phyloP scores from a whole-genome alignment of 139 green algal genomes.

The Picochlorum sp. region DNA sequence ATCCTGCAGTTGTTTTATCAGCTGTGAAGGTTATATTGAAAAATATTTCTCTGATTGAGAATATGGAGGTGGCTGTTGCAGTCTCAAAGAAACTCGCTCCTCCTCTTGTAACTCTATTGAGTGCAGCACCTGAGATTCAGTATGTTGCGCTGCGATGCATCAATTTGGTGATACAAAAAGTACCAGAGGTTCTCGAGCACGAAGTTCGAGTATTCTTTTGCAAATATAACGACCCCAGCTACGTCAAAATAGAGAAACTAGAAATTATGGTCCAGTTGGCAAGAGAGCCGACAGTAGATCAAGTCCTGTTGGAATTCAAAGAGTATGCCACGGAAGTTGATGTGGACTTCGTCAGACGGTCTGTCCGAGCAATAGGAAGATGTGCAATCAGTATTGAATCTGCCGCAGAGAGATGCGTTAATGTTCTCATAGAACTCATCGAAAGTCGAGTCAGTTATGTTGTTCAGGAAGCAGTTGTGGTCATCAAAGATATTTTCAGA shows the following conservation, averaged over 20 bases:
- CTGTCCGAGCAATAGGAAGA: conserved; percentile 84
- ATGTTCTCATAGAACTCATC: conserved; percentile 96
- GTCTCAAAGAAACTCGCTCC: conserved; percentile 91
- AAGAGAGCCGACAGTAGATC: conserved; percentile 86
- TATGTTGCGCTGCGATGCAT: conserved; percentile 99
- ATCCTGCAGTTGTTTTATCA: conserved; percentile 93
- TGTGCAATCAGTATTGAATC: conserved; percentile 85
- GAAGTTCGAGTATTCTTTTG: conserved; percentile 99
- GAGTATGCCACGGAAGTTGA: conserved; percentile 99
- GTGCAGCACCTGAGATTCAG: conserved; percentile 89
- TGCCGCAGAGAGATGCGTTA: conserved; percentile 86
- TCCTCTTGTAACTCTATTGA: conserved; percentile 94
- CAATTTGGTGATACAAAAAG: conserved; percentile 86
- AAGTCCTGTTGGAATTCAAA: conserved; percentile 98
- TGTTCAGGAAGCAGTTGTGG: conserved; percentile 94
- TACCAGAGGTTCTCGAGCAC: conserved; percentile 67
- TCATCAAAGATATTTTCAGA: conserved; percentile 97
- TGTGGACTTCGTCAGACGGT: conserved; percentile 95
- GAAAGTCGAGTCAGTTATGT: conserved; percentile 95
- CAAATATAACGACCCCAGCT: conserved; percentile 99
- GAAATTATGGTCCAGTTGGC: conserved; percentile 96
- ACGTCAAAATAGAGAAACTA: conserved; percentile 99
- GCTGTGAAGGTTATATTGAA: conserved; percentile 79
- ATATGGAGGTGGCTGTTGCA: conserved; percentile 49
- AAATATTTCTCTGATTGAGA: conserved; percentile 28